phyloP scores from a whole-genome alignment of 2,329 filamentous ascomycete species.

The Periconia macrospinosa region DNA sequence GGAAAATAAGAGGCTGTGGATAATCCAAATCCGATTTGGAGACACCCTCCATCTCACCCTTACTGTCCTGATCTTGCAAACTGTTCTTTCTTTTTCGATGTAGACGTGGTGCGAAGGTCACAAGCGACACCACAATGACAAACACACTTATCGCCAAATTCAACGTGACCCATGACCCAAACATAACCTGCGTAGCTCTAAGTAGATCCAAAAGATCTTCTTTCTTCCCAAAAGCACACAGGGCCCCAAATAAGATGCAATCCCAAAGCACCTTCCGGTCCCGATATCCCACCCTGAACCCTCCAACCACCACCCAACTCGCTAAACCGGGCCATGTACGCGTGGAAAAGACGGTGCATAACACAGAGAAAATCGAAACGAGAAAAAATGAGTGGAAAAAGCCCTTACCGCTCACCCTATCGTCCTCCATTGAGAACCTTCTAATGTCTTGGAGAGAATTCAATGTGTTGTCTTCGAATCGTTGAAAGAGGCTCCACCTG shows the following conservation, averaged over 20 bases:
- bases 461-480: conserved; percentile 8
- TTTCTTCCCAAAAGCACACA: conserved; percentile 12
- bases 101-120: conserved; percentile 1
- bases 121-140: conserved; percentile 11
- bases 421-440: conserved; percentile 15
- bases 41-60: not conserved
- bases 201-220: conserved; percentile 7
- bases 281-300: conserved; percentile 14
- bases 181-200: conserved; percentile 1
- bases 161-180: conserved; percentile 7
- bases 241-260: conserved; percentile 16
- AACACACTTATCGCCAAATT: conserved; percentile 6
- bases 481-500: not conserved
- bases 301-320: conserved; percentile 22
- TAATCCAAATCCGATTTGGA: conserved; percentile 15
- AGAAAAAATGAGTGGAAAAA: conserved; percentile 9
- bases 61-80: not conserved
- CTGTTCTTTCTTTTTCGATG: conserved; percentile 1
- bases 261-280: conserved; percentile 26
- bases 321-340: conserved; percentile 19
- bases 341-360: conserved; percentile 5
- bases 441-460: conserved; percentile 8
- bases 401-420: conserved; percentile 11
- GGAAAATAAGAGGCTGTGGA: conserved; percentile 57
- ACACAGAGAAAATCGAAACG: conserved; percentile 1